Evolutionary conservation across 2,329 filamentous ascomycete species (phyloP).

Genomic region (Fusarium sp.): DNA sequence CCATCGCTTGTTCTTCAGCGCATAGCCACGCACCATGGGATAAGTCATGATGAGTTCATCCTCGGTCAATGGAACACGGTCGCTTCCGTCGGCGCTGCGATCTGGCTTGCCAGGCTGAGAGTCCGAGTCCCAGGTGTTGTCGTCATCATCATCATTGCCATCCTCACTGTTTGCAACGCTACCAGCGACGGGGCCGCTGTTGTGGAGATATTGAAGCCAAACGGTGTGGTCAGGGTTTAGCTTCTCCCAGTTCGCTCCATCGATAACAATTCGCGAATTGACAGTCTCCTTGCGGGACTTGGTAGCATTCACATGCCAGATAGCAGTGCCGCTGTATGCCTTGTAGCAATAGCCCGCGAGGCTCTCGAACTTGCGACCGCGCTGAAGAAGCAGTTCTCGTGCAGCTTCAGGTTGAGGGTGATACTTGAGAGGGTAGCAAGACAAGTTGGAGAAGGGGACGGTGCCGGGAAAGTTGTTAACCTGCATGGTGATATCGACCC

Average conservation of each 20-base stretch:
- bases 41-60: slow-evolving; percentile 60
- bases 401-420: slow-evolving; percentile 59
- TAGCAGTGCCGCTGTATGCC: slow-evolving; percentile 59
- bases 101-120: neutral
- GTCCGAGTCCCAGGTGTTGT: neutral
- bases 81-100: neutral
- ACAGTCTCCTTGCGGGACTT: slow-evolving; percentile 50
- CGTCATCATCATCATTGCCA: slow-evolving; percentile 9
- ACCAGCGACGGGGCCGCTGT: neutral
- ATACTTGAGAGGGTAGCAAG: slow-evolving; percentile 62
- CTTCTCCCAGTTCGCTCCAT: slow-evolving; percentile 53
- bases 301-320: slow-evolving; percentile 46
- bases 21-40: slow-evolving; percentile 64
- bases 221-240: slow-evolving; percentile 49
- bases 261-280: slow-evolving; percentile 53
- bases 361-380: slow-evolving; percentile 62
- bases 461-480: slow-evolving; percentile 62
- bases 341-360: slow-evolving; percentile 65
- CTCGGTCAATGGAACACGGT: slow-evolving; percentile 54
- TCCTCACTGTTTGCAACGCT: slow-evolving; percentile 7
- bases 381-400: slow-evolving; percentile 53
- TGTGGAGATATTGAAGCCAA: slow-evolving; percentile 28
- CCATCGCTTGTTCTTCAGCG: slow-evolving; percentile 64
- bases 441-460: slow-evolving; percentile 60
- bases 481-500: slow-evolving; percentile 53